Base-by-base conservation (phyloP, 202 grass and related monocot species). In the Zoysia matrella region DNA sequence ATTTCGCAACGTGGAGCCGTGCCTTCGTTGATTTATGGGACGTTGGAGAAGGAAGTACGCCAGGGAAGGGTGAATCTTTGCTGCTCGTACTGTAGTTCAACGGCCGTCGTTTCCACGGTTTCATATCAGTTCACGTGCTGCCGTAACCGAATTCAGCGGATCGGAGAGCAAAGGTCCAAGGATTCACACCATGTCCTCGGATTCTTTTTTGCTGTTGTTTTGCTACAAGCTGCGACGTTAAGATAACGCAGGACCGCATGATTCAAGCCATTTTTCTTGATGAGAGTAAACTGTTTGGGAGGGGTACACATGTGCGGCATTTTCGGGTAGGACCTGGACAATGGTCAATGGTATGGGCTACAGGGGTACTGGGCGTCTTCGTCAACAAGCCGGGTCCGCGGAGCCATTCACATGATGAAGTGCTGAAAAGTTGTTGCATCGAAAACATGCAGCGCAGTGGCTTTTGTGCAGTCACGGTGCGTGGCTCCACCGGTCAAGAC, bases 121-220 rank as follows among this genome's bases (percentile, higher is more conserved):
- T 70, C 54, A 75, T 15, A 46, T 1, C 47, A 7, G 7, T 58
- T 76, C 87, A 85, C 82, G 87, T 53, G 87, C 30, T 52, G 39
- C 11, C 43, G 64, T 36, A 14, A 42, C 12, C 60, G 4, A 46
- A 9, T 16, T 3, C 13, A 1, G 30, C 43, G 55, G 3, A 10
- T 22, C 11, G 36, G 5, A 2, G 5, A 55, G 7, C 58, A 30
- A 63, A 54, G 18, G 85, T 65, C 76, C 49, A 51, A n/a, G 22
- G 57, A 15, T 81, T 76, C 87, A 81, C 71, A 85, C 63, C 0
- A 1, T 63, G 63, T 75, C 44, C 14, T 49, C 65, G 71, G 50
- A 77, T 41, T 18, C 60, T 36, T 45, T 13, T 36, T 36, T 36
- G 30, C 30, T 36, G 30, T 36, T 36, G 30, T 44, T 36, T 8